Evolutionary conservation across 2,329 filamentous ascomycete genomes (phyloP), one percentile per base, ranked within the genome.

Genomic region (Neofusicoccum kwambonambiense): DNA sequence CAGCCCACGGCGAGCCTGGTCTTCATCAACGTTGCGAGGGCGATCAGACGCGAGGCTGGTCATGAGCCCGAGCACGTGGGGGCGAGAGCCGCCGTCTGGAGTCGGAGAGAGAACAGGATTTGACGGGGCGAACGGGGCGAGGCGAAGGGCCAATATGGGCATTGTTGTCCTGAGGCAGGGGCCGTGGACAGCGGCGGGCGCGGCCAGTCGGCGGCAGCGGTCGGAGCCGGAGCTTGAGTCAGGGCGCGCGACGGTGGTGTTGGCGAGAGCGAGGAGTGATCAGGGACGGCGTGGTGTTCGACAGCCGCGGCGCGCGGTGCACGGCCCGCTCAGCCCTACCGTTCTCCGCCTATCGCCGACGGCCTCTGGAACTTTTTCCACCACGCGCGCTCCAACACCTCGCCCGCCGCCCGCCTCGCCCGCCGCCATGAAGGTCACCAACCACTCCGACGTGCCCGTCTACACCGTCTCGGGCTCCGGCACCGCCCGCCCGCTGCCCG

Each of bases 401-500:
- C 67, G 6, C 37, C 57, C 27, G 27, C 27, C 37, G 62, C 57
- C 69, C 56, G 47, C 27, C 49, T 39, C 64, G 35, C 56, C 64
- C 67, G 64, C 75, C 68, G 66, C 75, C 66, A 94, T 94, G 91
- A 92, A 93, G 82, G 86, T 93, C 76, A 89, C 90, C 34, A 92
- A 92, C 72, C 88, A 91, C 69, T 91, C 92, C 68, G 85, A 89
- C 50, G 90, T 97, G 66, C 91, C 91, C 65, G 93, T 97, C 2
- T 99, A 99, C 75, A 98, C 95, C 63, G 91, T 99, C 72, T 93
- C 94, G 42, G 96, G 95, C 69, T 92, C 92, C 39, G 92, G 92
- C 41, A 94, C 92, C 17, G 90, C 92, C 6, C 87, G 94, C 31
- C 91, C 92, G 19, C 84, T 99, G 35, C 95, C 95, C 67, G 95